Percentiles rank a stretch among this genome's conserved stretches.
These are phyloP conservation scores for Barnettozyma californica DNA, from an alignment of 805 yeast genomes.

Conservation along the genomic window DNA sequence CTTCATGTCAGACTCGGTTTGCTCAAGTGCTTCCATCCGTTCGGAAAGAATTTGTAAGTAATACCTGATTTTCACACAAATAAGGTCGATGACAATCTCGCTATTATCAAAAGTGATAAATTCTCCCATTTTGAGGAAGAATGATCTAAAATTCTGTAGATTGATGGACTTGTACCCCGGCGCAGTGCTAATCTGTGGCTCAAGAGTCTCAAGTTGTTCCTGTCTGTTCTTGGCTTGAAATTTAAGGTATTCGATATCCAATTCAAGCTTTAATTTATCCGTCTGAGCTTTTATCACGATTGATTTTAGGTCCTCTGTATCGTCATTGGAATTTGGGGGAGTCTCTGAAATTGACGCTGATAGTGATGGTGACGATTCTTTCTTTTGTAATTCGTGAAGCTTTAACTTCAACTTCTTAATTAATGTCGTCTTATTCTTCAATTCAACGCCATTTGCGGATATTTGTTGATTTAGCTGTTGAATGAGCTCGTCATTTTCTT, in stretches of 20 bases:
- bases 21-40: background rate
- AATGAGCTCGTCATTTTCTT: constrained; percentile 38
- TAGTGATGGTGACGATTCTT: background rate
- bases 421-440: constrained; percentile 14
- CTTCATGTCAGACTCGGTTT: background rate
- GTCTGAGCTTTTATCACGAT: background rate
- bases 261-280: background rate
- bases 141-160: background rate
- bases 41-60: background rate
- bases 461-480: constrained; percentile 38
- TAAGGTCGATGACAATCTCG: constrained; percentile 1
- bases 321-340: background rate
- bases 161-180: background rate
- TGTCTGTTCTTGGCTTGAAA: background rate
- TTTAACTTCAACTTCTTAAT: constrained; percentile 10
- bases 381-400: constrained; percentile 16
- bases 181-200: background rate
- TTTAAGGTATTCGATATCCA: constrained; percentile 1
- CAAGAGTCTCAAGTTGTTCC: background rate
- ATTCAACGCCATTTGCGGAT: constrained; percentile 16
- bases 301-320: background rate
- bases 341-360: background rate
- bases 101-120: constrained; percentile 1
- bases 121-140: background rate
- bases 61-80: background rate